Conservation (phyloP, 2,329 filamentous ascomycete genomes). For the Aspergillus puulaauensis region DNA sequence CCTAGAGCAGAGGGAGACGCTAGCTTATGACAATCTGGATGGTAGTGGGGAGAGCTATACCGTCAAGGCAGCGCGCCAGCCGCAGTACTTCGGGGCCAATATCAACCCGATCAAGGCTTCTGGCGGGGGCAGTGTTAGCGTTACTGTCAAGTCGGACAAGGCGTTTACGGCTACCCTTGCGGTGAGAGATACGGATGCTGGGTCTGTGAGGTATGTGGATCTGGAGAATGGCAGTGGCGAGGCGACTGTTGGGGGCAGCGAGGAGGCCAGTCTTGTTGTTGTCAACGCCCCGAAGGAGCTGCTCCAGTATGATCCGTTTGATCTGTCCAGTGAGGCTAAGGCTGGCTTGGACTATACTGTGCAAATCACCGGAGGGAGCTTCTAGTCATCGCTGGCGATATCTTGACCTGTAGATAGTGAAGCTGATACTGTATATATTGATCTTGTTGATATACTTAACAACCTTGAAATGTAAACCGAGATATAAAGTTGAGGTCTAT, state of each 20-base stretch:
- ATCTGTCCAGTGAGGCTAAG: background rate
- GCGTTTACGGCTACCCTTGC: conserved; percentile 9
- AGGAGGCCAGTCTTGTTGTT: conserved; percentile 12
- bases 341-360: conserved; percentile 2
- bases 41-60: background rate
- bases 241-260: background rate
- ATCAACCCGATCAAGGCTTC: conserved; percentile 6
- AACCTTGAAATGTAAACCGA: no score
- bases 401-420: background rate
- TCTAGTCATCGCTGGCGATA: background rate
- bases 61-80: conserved; percentile 3
- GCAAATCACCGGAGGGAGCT: background rate
- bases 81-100: conserved; percentile 14
- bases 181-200: background rate
- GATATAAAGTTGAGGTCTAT: background rate
- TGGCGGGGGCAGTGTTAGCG: background rate
- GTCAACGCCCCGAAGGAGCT: conserved; percentile 6
- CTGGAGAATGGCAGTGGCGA: conserved; percentile 5
- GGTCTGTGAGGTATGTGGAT: conserved; percentile 6
- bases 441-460: no score
- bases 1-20: background rate
- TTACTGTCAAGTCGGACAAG: background rate
- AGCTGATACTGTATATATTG: background rate
- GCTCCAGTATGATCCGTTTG: conserved; percentile 8
- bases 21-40: conserved; percentile 10